Base-by-base conservation (phyloP, 441 rosid species). In the Adansonia rubrostipa region DNA sequence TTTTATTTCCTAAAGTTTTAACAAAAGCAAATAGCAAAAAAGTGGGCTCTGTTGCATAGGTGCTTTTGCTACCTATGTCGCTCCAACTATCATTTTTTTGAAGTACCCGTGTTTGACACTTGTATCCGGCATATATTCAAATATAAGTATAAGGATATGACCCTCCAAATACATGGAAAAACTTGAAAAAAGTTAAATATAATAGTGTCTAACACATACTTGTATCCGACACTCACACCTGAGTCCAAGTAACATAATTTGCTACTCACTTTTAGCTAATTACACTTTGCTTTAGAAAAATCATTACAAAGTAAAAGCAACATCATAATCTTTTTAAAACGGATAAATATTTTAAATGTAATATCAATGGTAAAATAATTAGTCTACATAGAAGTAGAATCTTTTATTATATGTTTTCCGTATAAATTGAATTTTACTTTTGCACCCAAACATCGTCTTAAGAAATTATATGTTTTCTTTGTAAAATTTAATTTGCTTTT, bases 11-110 rank as follows among this genome's bases (percentile, higher is more conserved):
- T 36, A 44, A 15, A 64, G 69, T 36, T 64, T 15, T 15, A 65
- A 50, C 70, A 40, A 65, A 65, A 65, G 73, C 56, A 60, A 68
- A 42, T 42, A 22, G 13, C n/a, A 28, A 28, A 15, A 13, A 56
- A 47, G 50, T 10, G 10, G 28, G 65, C 65, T 61, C 65, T 11
- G 20, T 24, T 61, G 14, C 51, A 9, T 0, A 9, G 51, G 51
- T 63, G 44, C 44, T 17, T 56, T 17, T n/a, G 57, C 57, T 56
- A 17, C 33, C 33, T 28, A 28, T 28, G 33, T 28, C 2, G 33
- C 33, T 28, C 2, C 33, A 28, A 28, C 33, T 28, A 28, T 28
- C 33, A 28, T 28, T 28, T 28, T 1, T 28, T 28, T 28, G 33
- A 28, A 28, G 33, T 28, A 28, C 33, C 33, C 3, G 3, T 28